A percentile compares a stretch with the other conserved stretches of the same genome.
phyloP scores from a whole-genome alignment of 192 early-diverging fungal genomes.

The Umbelopsis isabellina region DNA sequence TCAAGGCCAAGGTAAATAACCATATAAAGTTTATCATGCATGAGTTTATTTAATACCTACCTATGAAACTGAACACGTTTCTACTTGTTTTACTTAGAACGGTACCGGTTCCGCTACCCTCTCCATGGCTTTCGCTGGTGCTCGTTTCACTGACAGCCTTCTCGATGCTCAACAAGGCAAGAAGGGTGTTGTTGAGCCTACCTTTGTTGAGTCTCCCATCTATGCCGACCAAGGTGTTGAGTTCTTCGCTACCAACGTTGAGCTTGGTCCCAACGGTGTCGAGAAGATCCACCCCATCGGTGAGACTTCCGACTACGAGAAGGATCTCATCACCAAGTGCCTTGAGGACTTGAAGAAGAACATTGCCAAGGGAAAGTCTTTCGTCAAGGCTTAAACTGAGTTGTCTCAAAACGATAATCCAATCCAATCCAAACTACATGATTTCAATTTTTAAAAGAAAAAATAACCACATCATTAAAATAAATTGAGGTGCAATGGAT shows the following conservation, averaged over 20 bases:
- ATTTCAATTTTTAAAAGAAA: neutral
- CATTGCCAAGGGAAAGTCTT: conserved; percentile 86
- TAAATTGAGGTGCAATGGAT: neutral
- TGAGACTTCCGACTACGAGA: conserved; percentile 75
- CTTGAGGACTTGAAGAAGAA: conserved; percentile 86
- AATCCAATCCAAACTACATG: neutral
- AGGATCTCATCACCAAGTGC: conserved; percentile 73
- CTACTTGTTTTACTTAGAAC: conserved; percentile 32
- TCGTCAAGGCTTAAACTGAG: conserved; percentile 54
- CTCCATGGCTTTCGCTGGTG: conserved; percentile 86
- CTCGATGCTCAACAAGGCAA: conserved; percentile 71
- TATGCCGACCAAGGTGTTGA: conserved; percentile 60
- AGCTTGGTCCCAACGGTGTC: conserved; percentile 79
- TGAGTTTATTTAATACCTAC: too few species aligned
- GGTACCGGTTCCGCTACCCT: conserved; percentile 87
- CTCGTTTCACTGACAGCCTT: conserved; percentile 87
- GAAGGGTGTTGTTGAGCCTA: conserved; percentile 83
- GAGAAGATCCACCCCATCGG: conserved; percentile 85
- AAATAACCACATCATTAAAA: neutral
- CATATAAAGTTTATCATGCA: neutral
- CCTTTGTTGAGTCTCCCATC: conserved; percentile 70
- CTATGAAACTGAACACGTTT: neutral
- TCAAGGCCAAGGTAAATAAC: conserved; percentile 84
- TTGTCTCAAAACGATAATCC: neutral
- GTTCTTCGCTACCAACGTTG: conserved; percentile 76